Evolutionary conservation across 768 basidiomycete genomes (phyloP), one percentile per base, ranked within the genome.

Genomic region (Gelatoporia subvermispora): DNA sequence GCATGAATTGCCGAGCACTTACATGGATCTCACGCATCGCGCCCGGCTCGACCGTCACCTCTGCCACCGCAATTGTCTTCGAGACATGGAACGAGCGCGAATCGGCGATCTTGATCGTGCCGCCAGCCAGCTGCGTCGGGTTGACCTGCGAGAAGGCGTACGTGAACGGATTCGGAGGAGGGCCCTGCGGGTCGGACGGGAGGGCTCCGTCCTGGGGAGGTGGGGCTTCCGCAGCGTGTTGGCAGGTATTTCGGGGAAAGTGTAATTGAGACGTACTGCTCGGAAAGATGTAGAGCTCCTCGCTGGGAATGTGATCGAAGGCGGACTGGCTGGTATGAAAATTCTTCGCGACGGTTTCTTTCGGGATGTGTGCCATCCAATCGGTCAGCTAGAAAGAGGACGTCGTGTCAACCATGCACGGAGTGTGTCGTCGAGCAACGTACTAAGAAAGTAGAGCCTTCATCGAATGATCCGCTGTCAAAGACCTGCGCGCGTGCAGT

Each of bases 351-450:
- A 85, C 64, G 0, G 81, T 77, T 39, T 74, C 71, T 52, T 73
- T 72, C 18, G 81, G 79, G 15, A 79, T 70, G 55, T 85, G 84
- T 3, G 83, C 71, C 20, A 85, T 67, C 82, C 84, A 86, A 50
- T 86, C 84, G 48, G 82, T 77, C 16, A 82, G 65, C 48, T 45
- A 48, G 22, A 28, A n/a, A 34, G 24, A 20, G 18, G 24, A 41
- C 41, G 46, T 70, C 74, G 55, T 80, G 80, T 55, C 81, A 78
- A 75, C 67, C 28, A 78, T 78, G 8, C 71, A 71, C 9, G n/a
- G n/a, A 13, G 39, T 5, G 8, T 5, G 34, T 8, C 23, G 22
- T 17, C 20, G 15, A 8, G 21, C 4, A 38, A 24, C 49, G 34
- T 39, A 61, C 60, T 51, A 61, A 41, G 52, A 81, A 79, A 3